Conservation (phyloP, 75 land plant species). For the Azolla pinnata region DNA sequence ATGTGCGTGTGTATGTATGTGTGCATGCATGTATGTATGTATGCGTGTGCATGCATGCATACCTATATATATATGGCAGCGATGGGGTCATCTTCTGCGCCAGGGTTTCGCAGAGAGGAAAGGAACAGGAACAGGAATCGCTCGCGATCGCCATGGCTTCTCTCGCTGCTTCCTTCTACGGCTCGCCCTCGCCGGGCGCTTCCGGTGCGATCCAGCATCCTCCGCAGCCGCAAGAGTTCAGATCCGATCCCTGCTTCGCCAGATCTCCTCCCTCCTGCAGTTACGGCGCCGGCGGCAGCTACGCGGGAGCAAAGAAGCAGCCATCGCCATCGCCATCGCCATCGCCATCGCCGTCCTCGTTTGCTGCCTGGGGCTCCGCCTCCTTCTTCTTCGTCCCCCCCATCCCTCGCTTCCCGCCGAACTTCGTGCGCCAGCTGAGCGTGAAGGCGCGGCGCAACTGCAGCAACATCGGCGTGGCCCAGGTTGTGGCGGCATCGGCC, state of each 20-base stretch:
- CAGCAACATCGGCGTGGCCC: conserved; percentile 98
- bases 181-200: not conserved
- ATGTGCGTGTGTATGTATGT: not conserved
- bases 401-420: conserved; percentile 74
- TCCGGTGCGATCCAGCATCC: no score
- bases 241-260: conserved; percentile 1
- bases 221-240: not conserved
- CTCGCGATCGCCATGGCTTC: not conserved
- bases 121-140: not conserved
- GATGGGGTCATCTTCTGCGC: not conserved
- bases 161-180: not conserved
- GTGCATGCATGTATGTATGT: not conserved
- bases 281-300: not conserved
- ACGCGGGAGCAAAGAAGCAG: not conserved
- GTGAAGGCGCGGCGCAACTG: conserved; percentile 89
- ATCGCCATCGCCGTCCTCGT: no score
- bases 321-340: no score
- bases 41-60: not conserved
- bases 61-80: not conserved
- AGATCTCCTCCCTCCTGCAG: not conserved
- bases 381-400: not conserved
- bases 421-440: conserved; percentile 92
- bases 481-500: conserved; percentile 90
- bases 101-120: not conserved
- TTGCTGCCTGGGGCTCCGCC: not conserved